Evolutionary conservation across 1,139 yeast genomes (phyloP).

Genomic region (Zygotorulaspora mrakii): DNA sequence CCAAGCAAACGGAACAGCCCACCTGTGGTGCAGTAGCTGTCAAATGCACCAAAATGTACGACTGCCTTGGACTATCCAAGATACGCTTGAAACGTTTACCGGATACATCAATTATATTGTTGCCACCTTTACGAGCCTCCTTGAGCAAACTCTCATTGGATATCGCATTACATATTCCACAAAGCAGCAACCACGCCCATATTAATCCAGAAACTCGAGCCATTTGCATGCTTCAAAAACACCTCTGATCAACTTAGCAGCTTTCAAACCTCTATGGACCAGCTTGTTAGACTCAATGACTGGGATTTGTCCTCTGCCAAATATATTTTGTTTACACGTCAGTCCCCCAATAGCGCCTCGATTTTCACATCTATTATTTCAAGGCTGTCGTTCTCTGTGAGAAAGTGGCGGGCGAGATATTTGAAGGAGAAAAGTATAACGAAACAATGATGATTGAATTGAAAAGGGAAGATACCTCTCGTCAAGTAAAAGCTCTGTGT

Average conservation of each 20-base stretch:
- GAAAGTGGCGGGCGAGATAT: slow-evolving; percentile 7
- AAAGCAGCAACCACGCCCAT: slow-evolving; percentile 9
- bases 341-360: background rate
- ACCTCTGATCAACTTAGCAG: background rate
- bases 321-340: background rate
- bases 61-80: slow-evolving; percentile 60
- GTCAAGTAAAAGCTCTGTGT: background rate
- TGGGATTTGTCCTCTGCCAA: background rate
- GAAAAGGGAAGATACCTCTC: no score
- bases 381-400: slow-evolving; percentile 6
- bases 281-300: background rate
- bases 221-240: slow-evolving; percentile 2
- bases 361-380: background rate
- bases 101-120: slow-evolving; percentile 48
- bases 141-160: slow-evolving; percentile 27
- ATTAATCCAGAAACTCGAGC: slow-evolving; percentile 1
- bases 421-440: slow-evolving; percentile 3
- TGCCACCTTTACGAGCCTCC: slow-evolving; percentile 23
- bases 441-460: no score
- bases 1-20: slow-evolving; percentile 73
- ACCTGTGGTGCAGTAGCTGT: slow-evolving; percentile 72
- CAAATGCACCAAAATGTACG: slow-evolving; percentile 62
- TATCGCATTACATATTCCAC: slow-evolving; percentile 19
- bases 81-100: slow-evolving; percentile 59
- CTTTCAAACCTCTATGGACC: background rate